Evolutionary conservation across 225 moss, liverwort and hornwort genomes (phyloP), one percentile per base, ranked within the genome.

Genomic region (Physcomitrellopsis africana): DNA sequence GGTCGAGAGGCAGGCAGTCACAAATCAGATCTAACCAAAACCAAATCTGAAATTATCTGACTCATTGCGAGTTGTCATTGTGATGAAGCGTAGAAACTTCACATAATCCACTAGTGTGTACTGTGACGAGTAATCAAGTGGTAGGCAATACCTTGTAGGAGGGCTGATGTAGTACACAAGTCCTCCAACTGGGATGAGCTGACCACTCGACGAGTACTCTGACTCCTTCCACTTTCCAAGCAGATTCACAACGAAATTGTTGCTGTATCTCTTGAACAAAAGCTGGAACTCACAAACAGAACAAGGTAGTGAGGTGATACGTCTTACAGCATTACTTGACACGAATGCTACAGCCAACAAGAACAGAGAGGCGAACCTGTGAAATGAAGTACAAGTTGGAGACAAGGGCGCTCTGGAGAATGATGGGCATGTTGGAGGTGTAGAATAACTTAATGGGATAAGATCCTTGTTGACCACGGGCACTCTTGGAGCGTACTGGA

Each of bases 401-500:
- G 41, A 97, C 96, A 8, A 97, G 90, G 14, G 96, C 96, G 43
- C 94, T 94, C 70, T 94, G 94, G 26, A 97, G 88, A 77, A 97
- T 97, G 61, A 97, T 97, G 71, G 96, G 96, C 94, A 97, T 97
- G 73, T 97, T 97, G 13, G 96, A 97, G 11, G 96, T 97, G 60
- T 97, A 97, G 76, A 97, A 97, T 51, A 97, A 91, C 81, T 97
- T 94, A 68, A 97, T 97, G 11, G 96, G 96, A 78, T 97, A 97
- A n/a, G 96, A 97, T 19, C 96, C 96, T 78, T 90, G 89, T 70
- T 97, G 96, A 46, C 96, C 96, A 65, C 96, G 96, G 43, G 96
- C 94, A 75, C 90, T 97, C 87, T 87, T 94, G 12, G 96, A 94
- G 60, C 96, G 92, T 24, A 97, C 96, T 37, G 96, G 94, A 26